Conservation (phyloP, 1,284 basidiomycete species). For the Inonotus obliquus region DNA sequence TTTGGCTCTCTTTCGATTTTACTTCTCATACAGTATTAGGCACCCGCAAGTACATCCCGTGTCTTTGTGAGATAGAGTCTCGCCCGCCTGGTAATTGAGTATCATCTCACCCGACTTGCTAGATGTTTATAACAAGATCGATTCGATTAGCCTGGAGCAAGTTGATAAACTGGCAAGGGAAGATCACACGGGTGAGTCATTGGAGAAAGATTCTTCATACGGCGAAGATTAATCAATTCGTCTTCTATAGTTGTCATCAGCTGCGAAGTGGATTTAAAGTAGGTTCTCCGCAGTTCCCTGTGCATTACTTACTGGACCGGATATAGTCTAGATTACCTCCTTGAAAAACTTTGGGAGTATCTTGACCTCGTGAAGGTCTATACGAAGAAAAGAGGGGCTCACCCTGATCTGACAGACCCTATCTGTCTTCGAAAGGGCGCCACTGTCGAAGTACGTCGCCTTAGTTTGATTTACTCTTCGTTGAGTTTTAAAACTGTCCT, state of each 20-base stretch:
- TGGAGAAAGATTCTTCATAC: not conserved
- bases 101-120: constrained; percentile 21
- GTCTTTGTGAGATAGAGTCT: constrained; percentile 53
- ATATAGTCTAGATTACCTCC: constrained; percentile 76
- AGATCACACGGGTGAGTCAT: constrained; percentile 55
- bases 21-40: constrained; percentile 37
- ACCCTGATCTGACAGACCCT: constrained; percentile 90
- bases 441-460: constrained; percentile 73
- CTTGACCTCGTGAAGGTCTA: constrained; percentile 88
- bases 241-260: constrained; percentile 73
- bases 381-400: constrained; percentile 93
- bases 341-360: constrained; percentile 89
- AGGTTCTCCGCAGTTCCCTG: constrained; percentile 20
- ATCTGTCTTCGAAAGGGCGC: constrained; percentile 90
- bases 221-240: not conserved
- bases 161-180: constrained; percentile 85
- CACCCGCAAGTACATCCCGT: constrained; percentile 93
- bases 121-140: constrained; percentile 97
- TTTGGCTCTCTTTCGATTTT: not conserved
- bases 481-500: not conserved
- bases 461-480: not conserved
- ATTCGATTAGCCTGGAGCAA: constrained; percentile 86
- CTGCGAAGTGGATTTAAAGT: constrained; percentile 90
- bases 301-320: not conserved
- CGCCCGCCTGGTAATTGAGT: not conserved